Evolutionary conservation across 345 rosid genomes (phyloP), one percentile per base, ranked within the genome.

Genomic region (Syzygium grande): DNA sequence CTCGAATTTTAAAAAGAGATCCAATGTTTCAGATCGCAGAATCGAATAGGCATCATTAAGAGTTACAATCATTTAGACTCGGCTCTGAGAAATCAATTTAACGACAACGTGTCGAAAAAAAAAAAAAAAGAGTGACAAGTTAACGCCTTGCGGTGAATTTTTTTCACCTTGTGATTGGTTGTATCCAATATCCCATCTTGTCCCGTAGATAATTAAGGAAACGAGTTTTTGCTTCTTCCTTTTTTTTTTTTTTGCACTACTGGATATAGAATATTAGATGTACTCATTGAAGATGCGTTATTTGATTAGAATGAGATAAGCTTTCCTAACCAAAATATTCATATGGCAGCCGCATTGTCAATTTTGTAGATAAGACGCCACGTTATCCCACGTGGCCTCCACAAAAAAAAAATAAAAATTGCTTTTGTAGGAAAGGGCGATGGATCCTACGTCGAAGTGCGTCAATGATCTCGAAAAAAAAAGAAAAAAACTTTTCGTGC

Each of bases 231-330:
- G 0, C 30, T 58, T 11, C 15, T 58, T 58, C n/a, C 23, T 25
- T 1, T 23, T 9, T 8, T 10, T 2, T 9, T 23, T 21, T 2
- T 55, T 7, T 1, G 1, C 1, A 4, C 11, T 25, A 10, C 0
- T 11, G 2, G 16, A 58, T 58, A 25, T 25, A 11, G 46, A 43
- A 25, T 25, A n/a, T 25, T 58, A 58, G 30, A 59, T 59, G 30
- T 3, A n/a, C 11, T 27, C 3, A 59, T 25, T 3, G 4, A 59
- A 59, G 7, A 27, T 3, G 16, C 27, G 29, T 11, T 4, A 11
- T 27, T 27, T 59, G 30, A 59, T 59, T 59, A 27, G 16, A 11
- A 59, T 11, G 1, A 59, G 11, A 27, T 59, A 25, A 5, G 8
- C 6, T 59, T 59, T 27, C 30, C 30, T 59, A 11, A 59, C 3